A percentile compares a stretch with the other conserved stretches of the same genome.
These are phyloP conservation scores for Pichia cephalocereana DNA, from an alignment of 805 yeast genomes.

Conservation along the genomic window DNA sequence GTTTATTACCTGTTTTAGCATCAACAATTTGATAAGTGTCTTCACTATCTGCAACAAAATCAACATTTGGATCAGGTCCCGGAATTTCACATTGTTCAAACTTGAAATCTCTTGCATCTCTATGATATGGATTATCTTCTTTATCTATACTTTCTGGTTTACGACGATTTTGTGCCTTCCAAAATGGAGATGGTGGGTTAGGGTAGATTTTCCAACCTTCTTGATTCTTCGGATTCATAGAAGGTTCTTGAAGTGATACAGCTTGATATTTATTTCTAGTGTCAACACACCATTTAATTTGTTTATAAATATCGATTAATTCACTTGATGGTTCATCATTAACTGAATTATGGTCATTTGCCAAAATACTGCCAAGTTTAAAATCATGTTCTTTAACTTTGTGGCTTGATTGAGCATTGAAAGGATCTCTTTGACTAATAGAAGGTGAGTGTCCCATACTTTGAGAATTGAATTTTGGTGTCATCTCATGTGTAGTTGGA, in stretches of 20 bases:
- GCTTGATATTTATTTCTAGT: constrained; percentile 69
- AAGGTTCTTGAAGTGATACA: constrained; percentile 61
- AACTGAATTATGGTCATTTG: constrained; percentile 38
- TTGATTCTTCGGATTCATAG: constrained; percentile 77
- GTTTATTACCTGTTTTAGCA: constrained; percentile 21
- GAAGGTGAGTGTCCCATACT: not conserved
- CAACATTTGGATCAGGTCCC: constrained; percentile 30
- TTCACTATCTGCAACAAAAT: constrained; percentile 40
- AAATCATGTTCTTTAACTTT: constrained; percentile 21
- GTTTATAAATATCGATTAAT: constrained; percentile 50
- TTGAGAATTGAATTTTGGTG: constrained; percentile 5
- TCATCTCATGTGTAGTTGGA: constrained; percentile 20
- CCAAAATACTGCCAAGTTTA: constrained; percentile 38
- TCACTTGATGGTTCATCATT: constrained; percentile 61
- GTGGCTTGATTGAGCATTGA: constrained; percentile 5
- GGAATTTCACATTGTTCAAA: constrained; percentile 51
- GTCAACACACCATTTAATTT: constrained; percentile 58
- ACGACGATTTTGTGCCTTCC: constrained; percentile 32
- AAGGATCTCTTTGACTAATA: constrained; percentile 1
- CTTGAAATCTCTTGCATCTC: constrained; percentile 36
- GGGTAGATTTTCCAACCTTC: constrained; percentile 79
- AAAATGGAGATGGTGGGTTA: constrained; percentile 85
- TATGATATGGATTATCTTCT: not conserved
- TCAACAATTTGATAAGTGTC: constrained; percentile 53
- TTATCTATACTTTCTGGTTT: not conserved